Evolutionary conservation across 108 stramenopile species (phyloP).

Genomic region (Nitzschia palea): DNA sequence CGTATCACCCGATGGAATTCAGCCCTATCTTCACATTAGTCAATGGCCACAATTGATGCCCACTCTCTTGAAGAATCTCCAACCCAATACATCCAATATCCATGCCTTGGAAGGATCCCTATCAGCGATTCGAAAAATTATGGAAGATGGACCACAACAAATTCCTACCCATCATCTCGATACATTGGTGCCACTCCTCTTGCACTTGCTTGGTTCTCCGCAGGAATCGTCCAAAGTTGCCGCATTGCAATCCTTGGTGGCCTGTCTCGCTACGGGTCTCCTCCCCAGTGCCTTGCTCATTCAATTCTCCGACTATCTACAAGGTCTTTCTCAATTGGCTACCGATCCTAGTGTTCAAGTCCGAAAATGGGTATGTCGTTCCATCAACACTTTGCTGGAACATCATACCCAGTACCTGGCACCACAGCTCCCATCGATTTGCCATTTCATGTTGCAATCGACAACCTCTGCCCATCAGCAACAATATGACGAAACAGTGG

Average conservation of each 20-base stretch:
- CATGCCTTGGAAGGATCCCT: conserved; percentile 50
- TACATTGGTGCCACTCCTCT: conserved; percentile 59
- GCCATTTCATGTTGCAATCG: conserved; percentile 79
- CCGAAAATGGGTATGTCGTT: conserved; percentile 84
- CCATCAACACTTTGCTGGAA: conserved; percentile 73
- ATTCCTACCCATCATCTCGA: conserved; percentile 47
- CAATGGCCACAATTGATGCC: conserved; percentile 52
- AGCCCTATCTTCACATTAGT: conserved; percentile 39
- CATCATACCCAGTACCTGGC: conserved; percentile 70
- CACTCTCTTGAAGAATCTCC: conserved; percentile 30
- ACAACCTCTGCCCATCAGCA: conserved; percentile 38
- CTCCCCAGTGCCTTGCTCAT: conserved; percentile 73
- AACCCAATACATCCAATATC: conserved; percentile 17
- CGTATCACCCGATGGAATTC: conserved; percentile 41
- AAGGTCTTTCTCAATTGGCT: conserved; percentile 65
- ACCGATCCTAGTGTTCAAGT: conserved; percentile 58
- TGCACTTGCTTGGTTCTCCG: conserved; percentile 39
- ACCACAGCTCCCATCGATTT: conserved; percentile 66
- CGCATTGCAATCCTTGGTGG: conserved; percentile 43
- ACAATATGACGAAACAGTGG: conserved; percentile 40
- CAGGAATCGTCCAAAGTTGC: conserved; percentile 44
- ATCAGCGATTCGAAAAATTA: conserved; percentile 65
- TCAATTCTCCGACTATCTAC: conserved; percentile 76
- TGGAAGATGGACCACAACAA: conserved; percentile 79
- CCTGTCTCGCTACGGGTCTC: conserved; percentile 46